These are phyloP conservation scores for Gastrodia elata DNA, from an alignment of 106 monocot genomes.

Conservation along the genomic window DNA sequence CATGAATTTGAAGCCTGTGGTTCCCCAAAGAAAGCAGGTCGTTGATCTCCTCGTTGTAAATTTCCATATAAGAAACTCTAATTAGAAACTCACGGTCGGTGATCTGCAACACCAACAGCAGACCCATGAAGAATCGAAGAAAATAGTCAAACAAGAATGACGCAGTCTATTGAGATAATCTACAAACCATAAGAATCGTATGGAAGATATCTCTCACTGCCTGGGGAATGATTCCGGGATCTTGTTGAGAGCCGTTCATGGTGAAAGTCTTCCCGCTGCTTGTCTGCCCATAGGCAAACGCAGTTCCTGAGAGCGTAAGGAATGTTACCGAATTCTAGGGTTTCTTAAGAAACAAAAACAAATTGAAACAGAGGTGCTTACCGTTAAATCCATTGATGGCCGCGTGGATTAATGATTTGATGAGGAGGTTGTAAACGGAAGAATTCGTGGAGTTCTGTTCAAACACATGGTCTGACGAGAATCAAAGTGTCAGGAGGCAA, in stretches of 20 bases:
- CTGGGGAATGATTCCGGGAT: slow-evolving; percentile 71
- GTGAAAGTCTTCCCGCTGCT: slow-evolving; percentile 98
- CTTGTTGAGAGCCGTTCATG: slow-evolving; percentile 74
- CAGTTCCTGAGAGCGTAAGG: slow-evolving; percentile 45
- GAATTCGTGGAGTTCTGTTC: slow-evolving; percentile 44
- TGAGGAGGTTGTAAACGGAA: slow-evolving; percentile 44
- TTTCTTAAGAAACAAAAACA: not conserved
- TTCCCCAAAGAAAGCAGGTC: slow-evolving; percentile 59
- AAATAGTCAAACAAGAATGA: not conserved
- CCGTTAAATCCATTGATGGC: slow-evolving; percentile 90
- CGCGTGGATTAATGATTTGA: slow-evolving; percentile 60
- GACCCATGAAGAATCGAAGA: not conserved
- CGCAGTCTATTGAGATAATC: not conserved
- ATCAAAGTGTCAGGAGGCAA: not conserved
- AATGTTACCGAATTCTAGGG: not conserved
- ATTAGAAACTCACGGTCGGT: slow-evolving; percentile 77
- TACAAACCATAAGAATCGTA: slow-evolving; percentile 37
- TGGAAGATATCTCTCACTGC: slow-evolving; percentile 70
- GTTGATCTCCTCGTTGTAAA: slow-evolving; percentile 97
- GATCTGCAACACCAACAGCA: slow-evolving; percentile 20
- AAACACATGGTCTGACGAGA: slow-evolving; percentile 71
- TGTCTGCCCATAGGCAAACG: slow-evolving; percentile 97
- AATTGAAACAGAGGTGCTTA: slow-evolving; percentile 8
- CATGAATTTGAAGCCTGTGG: slow-evolving; percentile 83
- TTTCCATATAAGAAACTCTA: slow-evolving; percentile 97